Conservation (phyloP, 1,284 basidiomycete genomes). For the Tausonia pullulans region DNA sequence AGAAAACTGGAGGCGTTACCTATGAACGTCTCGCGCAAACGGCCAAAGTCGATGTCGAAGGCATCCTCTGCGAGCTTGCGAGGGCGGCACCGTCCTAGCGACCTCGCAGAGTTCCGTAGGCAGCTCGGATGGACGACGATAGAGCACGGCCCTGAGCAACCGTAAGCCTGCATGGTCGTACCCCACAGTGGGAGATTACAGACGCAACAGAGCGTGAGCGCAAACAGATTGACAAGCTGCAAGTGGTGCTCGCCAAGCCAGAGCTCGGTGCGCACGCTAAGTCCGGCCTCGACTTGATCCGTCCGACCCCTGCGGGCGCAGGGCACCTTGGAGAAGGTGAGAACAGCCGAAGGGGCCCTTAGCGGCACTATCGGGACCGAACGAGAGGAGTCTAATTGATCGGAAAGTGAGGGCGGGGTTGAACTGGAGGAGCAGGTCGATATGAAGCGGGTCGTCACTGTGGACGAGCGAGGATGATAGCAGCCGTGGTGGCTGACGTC, state of each 20-base stretch:
- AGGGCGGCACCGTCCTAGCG: constrained; percentile 37
- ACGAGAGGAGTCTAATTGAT: too few relatives aligned
- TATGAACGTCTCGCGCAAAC: constrained; percentile 46
- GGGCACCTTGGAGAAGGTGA: background rate
- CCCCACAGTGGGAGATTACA: constrained; percentile 66
- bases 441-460: background rate
- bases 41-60: constrained; percentile 43
- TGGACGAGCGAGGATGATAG: background rate
- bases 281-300: background rate
- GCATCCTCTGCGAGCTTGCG: constrained; percentile 37
- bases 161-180: constrained; percentile 47
- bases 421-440: background rate
- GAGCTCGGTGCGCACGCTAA: background rate
- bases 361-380: background rate
- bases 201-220: constrained; percentile 51
- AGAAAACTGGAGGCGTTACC: constrained; percentile 42
- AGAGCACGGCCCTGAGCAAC: constrained; percentile 48
- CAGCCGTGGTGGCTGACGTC: background rate
- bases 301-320: background rate
- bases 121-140: constrained; percentile 53
- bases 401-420: too few relatives aligned
- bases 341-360: background rate
- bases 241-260: constrained; percentile 25
- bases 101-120: constrained; percentile 26
- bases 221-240: constrained; percentile 51